These are phyloP conservation scores for Sechiopsis laciniata DNA, from an alignment of 306 rosid species.

Conservation along the genomic window DNA sequence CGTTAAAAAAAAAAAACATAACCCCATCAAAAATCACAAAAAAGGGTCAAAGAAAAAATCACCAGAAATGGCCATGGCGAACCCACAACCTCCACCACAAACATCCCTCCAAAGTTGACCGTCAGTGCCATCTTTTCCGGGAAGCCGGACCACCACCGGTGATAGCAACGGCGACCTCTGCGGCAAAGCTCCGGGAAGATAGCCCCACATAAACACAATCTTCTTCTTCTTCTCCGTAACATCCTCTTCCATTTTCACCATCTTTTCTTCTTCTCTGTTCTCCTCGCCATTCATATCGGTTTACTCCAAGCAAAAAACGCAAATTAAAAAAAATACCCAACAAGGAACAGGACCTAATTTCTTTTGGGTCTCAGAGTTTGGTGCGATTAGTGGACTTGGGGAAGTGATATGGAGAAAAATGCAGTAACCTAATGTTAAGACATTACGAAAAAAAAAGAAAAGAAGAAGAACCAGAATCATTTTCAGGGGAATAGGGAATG, in stretches of 20 bases:
- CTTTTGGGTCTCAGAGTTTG: not conserved
- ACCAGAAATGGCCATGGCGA: constrained; percentile 93
- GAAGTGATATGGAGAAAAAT: not conserved
- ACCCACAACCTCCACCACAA: constrained; percentile 92
- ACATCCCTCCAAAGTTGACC: constrained; percentile 56
- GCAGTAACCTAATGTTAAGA: constrained; percentile 40
- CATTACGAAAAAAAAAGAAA: not conserved
- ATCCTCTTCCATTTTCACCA: constrained; percentile 31
- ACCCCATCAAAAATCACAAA: not conserved
- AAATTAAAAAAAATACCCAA: not conserved
- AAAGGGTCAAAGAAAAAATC: not conserved
- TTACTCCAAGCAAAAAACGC: not conserved
- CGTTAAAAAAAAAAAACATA: too few species aligned
- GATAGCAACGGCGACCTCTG: constrained; percentile 66
- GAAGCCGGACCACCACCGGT: constrained; percentile 49
- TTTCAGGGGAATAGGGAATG: constrained; percentile 35
- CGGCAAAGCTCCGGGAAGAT: constrained; percentile 85
- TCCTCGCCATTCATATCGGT: constrained; percentile 48
- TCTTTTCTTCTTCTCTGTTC: constrained; percentile 26
- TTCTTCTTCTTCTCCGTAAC: not conserved
- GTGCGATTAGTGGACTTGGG: constrained; percentile 24
- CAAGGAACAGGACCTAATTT: not conserved
- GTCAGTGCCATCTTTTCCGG: constrained; percentile 23
- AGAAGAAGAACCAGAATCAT: constrained; percentile 36
- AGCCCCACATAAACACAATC: constrained; percentile 80